phyloP scores from a whole-genome alignment of 1,139 yeast species.

The Kodamaea fungicola region DNA sequence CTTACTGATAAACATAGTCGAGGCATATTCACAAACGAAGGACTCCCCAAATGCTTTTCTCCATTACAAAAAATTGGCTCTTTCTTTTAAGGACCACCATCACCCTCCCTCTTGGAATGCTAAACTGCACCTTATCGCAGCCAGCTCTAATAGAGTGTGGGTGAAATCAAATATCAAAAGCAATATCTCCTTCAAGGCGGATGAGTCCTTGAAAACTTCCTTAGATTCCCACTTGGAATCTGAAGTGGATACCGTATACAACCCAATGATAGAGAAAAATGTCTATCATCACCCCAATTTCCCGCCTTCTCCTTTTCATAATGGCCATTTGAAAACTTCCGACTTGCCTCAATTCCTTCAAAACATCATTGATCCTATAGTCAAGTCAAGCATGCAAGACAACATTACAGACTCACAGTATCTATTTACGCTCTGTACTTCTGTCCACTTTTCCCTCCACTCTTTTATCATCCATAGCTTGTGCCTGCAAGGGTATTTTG shows the following conservation, averaged over 20 bases:
- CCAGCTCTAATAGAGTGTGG: slow-evolving; percentile 22
- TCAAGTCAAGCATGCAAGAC: slow-evolving; percentile 13
- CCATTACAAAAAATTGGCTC: slow-evolving; percentile 23
- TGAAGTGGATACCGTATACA: slow-evolving; percentile 12
- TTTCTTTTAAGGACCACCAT: slow-evolving; percentile 15
- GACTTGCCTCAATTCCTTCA: slow-evolving; percentile 32
- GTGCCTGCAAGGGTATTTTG: slow-evolving; percentile 22
- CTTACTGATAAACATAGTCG: slow-evolving; percentile 27
- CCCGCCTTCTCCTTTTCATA: slow-evolving; percentile 22
- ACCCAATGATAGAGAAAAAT: slow-evolving; percentile 29
- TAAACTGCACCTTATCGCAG: slow-evolving; percentile 12
- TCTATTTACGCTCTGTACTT: slow-evolving; percentile 17
- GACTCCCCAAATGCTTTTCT: slow-evolving; percentile 23
- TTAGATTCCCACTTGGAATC: slow-evolving; percentile 10
- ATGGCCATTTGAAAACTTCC: slow-evolving; percentile 22
- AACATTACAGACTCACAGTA: slow-evolving; percentile 9
- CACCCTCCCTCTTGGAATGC: slow-evolving; percentile 4
- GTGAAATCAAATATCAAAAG: slow-evolving; percentile 23
- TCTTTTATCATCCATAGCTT: slow-evolving; percentile 26
- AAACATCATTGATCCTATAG: slow-evolving; percentile 17
- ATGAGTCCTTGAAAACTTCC: slow-evolving; percentile 11
- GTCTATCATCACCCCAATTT: slow-evolving; percentile 22
- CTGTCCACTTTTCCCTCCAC: slow-evolving; percentile 24
- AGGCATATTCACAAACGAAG: slow-evolving; percentile 25
- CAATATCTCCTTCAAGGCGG: slow-evolving; percentile 12